Percentiles rank a stretch among this genome's conserved stretches.
Evolutionary conservation across 208 protist genomes (phyloP).

Genomic region (Trypanosoma mega): DNA sequence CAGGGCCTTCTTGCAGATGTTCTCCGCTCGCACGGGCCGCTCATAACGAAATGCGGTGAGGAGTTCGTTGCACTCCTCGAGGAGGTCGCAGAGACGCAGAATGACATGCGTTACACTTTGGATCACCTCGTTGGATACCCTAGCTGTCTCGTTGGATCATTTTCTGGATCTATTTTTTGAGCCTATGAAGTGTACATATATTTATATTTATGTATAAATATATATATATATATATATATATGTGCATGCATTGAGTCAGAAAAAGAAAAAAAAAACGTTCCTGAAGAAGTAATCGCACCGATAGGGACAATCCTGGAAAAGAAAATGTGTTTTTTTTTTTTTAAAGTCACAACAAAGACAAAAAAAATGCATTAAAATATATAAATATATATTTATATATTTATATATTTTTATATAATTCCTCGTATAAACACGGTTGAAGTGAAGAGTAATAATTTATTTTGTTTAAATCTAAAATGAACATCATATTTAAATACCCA

Average conservation of each 20-base stretch:
- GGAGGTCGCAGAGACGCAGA: conserved; percentile 62
- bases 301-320: too few relatives aligned
- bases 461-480: too few relatives aligned
- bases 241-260: neutral
- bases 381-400: neutral
- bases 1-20: conserved; percentile 78
- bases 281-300: neutral
- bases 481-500: too few relatives aligned
- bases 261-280: neutral
- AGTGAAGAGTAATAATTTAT: too few relatives aligned
- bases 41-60: conserved; percentile 63
- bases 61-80: conserved; percentile 36
- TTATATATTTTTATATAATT: neutral
- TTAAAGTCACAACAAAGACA: too few relatives aligned
- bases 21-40: conserved; percentile 54
- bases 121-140: conserved; percentile 80
- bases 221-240: conserved; percentile 5
- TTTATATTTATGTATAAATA: neutral
- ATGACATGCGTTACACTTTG: conserved; percentile 55
- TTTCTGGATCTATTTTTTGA: conserved; percentile 69
- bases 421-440: neutral
- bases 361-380: too few relatives aligned
- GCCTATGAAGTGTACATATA: too few relatives aligned
- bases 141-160: conserved; percentile 54
- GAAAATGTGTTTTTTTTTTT: too few relatives aligned